Base-by-base conservation (phyloP, 306 rosid species). In the Morella rubra region DNA sequence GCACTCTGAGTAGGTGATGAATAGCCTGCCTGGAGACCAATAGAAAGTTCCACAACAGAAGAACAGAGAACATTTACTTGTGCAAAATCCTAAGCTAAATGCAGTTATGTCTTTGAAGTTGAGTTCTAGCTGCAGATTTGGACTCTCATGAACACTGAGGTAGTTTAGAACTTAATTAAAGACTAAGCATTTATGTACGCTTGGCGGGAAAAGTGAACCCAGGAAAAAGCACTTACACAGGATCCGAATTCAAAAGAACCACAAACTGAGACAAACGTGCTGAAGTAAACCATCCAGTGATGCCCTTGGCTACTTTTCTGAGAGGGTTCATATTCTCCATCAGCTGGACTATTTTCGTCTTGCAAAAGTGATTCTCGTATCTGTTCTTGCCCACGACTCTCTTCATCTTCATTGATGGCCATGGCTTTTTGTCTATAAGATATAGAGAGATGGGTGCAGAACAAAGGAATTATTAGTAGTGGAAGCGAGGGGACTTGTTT, bases 241-340 rank as follows among this genome's bases (percentile, higher is more conserved):
- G 87, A 73, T 74, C 98, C 98, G 66, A 95, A 92, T 80, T 76
- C 96, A 79, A 84, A 95, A 74, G 98, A 89, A 42, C 98, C 97
- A 65, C 92, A 95, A 10, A 92, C 96, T 41, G 97, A 93, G 70
- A 95, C 87, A 44, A 90, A 67, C 44, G 97, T 95, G 65, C 80
- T 81, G 55, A 92, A 86, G 81, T 92, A 95, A 77, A 95, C 93
- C 96, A 95, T 90, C 98, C 96, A 95, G 74, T 88, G 91, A 50
- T 87, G 83, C 27, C 84, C 86, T 69, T 46, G 41, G 64, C 77
- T 73, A 73, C 52, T 79, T 74, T 52, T 72, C 75, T 70, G 73
- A 52, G 60, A 66, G 14, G 83, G 61, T 59, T 81, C 80, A 51
- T 65, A 77, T 71, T 76, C 44, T 13, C 44, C 86, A 44, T 49